A percentile compares a stretch with the other conserved stretches of the same genome.
These are phyloP conservation scores for Neoboletus magnificus DNA, from an alignment of 768 basidiomycete species.

Conservation along the genomic window DNA sequence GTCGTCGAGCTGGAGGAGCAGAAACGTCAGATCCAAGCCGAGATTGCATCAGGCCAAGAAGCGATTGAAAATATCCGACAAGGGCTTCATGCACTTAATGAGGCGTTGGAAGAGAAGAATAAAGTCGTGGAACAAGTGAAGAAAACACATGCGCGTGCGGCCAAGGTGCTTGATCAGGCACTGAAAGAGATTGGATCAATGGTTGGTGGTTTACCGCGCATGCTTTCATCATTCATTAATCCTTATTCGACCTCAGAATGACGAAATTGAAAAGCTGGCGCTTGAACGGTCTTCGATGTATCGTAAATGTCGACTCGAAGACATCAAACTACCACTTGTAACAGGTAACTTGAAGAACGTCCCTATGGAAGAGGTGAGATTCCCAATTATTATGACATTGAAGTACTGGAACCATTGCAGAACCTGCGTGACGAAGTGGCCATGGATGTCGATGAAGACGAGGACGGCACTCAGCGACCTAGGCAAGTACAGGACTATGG, in stretches of 20 bases:
- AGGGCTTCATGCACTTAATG: conserved; percentile 59
- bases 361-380: conserved; percentile 87
- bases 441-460: conserved; percentile 92
- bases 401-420: conserved; percentile 35
- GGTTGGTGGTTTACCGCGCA: conserved; percentile 40
- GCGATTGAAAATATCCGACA: conserved; percentile 55
- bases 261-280: conserved; percentile 86
- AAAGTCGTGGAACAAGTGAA: conserved; percentile 75
- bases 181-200: conserved; percentile 85
- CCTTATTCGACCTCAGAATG: conserved; percentile 48
- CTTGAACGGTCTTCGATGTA: conserved; percentile 85
- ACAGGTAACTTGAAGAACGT: conserved; percentile 80
- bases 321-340: conserved; percentile 76
- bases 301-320: conserved; percentile 90
- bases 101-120: conserved; percentile 67
- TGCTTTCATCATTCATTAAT: conserved; percentile 23
- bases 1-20: conserved; percentile 53
- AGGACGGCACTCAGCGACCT: conserved; percentile 72
- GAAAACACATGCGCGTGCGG: conserved; percentile 62
- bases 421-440: conserved; percentile 80
- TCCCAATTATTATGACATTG: not conserved
- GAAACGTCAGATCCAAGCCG: conserved; percentile 50
- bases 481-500: conserved; percentile 78
- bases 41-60: conserved; percentile 57
- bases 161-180: conserved; percentile 78